Evolutionary conservation across 2,329 filamentous ascomycete genomes (phyloP), one percentile per base, ranked within the genome.

Genomic region (Colletotrichum chlorophyti): DNA sequence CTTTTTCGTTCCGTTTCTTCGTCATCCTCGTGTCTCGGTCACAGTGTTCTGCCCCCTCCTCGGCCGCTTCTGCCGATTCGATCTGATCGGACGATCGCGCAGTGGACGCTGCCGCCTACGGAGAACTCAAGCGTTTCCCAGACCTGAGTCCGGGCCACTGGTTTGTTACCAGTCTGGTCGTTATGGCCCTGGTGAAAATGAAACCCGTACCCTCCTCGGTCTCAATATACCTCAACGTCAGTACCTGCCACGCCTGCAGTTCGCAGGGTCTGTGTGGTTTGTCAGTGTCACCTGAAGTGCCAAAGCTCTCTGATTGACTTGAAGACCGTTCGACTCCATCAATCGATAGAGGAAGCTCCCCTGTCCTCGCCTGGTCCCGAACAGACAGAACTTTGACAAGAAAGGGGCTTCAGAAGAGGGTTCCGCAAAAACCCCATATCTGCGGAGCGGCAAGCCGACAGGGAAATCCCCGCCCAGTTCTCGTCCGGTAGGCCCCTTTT

Each of bases 31-130:
- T 31, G 50, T 59, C 42, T 59, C 50, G 49, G 55, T 24, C 50
- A 49, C 27, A 40, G 40, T 37, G 26, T 38, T 27, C 6, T 55
- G 51, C 37, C 51, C 43, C 31, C 31, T 23, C 55, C 43, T 49
- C 55, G 51, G 55, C 51, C 51, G 55, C 49, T 49, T 19, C 24
- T 43, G 34, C 43, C 55, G 51, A 49, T 38, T 27, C 41, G 48
- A 58, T 32, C 42, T 21, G 17, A 41, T 55, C 37, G 47, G 43
- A 45, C 37, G 37, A 38, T 26, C 55, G 26, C 37, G 29, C 31
- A 15, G 35, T 40, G 49, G 49, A 32, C 24, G 11, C 12, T 34
- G 31, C 49, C 49, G 38, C 29, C 31, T 34, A 34, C n/a, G n/a
- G n/a, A n/a, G n/a, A n/a, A n/a, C n/a, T n/a, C n/a, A n/a, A n/a